These are phyloP conservation scores for Begonia peltatifolia DNA, from an alignment of 306 rosid genomes.

Conservation along the genomic window DNA sequence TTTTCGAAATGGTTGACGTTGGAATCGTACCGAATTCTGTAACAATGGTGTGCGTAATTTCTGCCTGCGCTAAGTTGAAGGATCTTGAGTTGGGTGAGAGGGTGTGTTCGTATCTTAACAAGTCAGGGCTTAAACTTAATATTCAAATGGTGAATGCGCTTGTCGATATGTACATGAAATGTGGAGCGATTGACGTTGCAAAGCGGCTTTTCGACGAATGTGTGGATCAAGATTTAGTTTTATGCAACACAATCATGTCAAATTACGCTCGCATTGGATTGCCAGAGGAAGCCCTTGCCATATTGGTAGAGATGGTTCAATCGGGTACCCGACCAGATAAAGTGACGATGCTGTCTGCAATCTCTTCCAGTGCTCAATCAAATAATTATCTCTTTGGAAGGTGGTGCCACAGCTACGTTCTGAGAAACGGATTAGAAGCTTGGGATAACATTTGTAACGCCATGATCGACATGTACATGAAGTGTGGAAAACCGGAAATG, in stretches of 20 bases:
- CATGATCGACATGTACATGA: constrained; percentile 74
- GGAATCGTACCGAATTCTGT: constrained; percentile 43
- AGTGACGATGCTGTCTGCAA: constrained; percentile 48
- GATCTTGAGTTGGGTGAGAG: constrained; percentile 44
- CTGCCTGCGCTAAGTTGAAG: constrained; percentile 74
- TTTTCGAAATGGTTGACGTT: constrained; percentile 48
- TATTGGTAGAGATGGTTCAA: constrained; percentile 34
- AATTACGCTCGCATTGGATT: constrained; percentile 40
- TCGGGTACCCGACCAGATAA: constrained; percentile 43
- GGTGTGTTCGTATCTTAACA: constrained; percentile 24
- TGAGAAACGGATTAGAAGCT: constrained; percentile 46
- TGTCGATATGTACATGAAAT: constrained; percentile 69
- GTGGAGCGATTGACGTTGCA: constrained; percentile 42
- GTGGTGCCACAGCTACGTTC: constrained; percentile 50
- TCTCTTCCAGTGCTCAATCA: constrained; percentile 48
- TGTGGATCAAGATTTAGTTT: constrained; percentile 45
- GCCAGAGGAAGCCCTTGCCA: constrained; percentile 29
- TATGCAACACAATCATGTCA: constrained; percentile 67
- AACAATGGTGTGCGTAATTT: constrained; percentile 56
- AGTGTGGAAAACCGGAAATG: constrained; percentile 40
- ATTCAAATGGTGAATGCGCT: constrained; percentile 47
- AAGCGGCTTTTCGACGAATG: constrained; percentile 31
- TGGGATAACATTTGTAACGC: constrained; percentile 64
- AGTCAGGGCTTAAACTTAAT: constrained; percentile 38
- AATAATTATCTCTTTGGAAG: constrained; percentile 41